These are phyloP conservation scores for Elaeagnus macrophylla DNA, from an alignment of 306 rosid genomes.

Conservation along the genomic window DNA sequence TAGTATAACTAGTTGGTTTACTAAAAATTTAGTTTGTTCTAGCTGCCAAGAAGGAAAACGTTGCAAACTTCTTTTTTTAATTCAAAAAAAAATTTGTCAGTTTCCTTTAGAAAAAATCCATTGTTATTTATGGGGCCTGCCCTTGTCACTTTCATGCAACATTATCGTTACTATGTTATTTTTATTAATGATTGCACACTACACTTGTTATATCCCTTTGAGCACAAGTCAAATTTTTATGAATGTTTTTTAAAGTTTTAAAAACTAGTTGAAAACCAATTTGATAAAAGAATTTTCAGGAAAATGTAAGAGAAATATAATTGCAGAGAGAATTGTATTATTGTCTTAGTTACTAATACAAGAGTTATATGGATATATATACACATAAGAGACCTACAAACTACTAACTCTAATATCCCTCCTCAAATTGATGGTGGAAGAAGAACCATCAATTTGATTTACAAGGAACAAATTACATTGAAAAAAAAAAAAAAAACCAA, in stretches of 20 bases:
- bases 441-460: too few species aligned
- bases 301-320: too few species aligned
- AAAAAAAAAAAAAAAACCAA: too few species aligned
- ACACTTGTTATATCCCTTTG: slow-evolving; percentile 4
- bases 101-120: slow-evolving; percentile 1
- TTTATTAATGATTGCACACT: neutral
- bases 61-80: too few species aligned
- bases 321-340: too few species aligned
- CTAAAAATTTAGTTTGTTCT: neutral
- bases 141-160: neutral
- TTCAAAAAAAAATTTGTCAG: neutral
- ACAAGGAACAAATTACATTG: too few species aligned
- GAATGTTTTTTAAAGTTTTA: neutral
- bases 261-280: slow-evolving; percentile 2
- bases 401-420: too few species aligned
- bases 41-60: neutral
- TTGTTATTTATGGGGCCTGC: slow-evolving; percentile 9
- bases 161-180: slow-evolving; percentile 2
- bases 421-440: too few species aligned
- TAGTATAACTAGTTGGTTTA: neutral
- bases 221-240: neutral
- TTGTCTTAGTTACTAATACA: too few species aligned
- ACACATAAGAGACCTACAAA: too few species aligned
- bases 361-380: too few species aligned
- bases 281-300: neutral